These are phyloP conservation scores for Yamadazyma olivae DNA, from an alignment of 805 yeast species.

Conservation along the genomic window DNA sequence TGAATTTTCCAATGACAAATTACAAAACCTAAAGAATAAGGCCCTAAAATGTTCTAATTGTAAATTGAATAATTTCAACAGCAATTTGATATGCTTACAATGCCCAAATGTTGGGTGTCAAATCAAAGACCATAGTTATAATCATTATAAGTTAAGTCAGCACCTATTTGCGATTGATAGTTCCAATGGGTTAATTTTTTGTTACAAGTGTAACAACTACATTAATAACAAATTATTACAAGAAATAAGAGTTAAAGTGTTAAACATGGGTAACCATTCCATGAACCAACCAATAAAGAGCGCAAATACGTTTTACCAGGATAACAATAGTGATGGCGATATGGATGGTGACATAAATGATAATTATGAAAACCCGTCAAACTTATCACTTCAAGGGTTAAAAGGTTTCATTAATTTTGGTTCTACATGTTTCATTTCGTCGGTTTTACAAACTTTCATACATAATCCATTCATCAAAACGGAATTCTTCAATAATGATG, in stretches of 20 bases:
- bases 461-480: slow-evolving; percentile 87
- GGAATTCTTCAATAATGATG: slow-evolving; percentile 68
- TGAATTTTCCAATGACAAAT: slow-evolving; percentile 30
- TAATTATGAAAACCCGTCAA: slow-evolving; percentile 36
- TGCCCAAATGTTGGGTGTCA: slow-evolving; percentile 76
- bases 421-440: slow-evolving; percentile 95
- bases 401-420: slow-evolving; percentile 93
- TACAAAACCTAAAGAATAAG: slow-evolving; percentile 40
- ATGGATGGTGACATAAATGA: slow-evolving; percentile 1
- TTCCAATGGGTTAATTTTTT: slow-evolving; percentile 63
- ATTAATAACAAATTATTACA: slow-evolving; percentile 62
- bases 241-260: slow-evolving; percentile 36
- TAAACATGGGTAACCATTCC: neutral
- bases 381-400: slow-evolving; percentile 69
- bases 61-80: slow-evolving; percentile 33
- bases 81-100: slow-evolving; percentile 64
- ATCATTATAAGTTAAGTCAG: slow-evolving; percentile 29
- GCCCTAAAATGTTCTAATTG: slow-evolving; percentile 55
- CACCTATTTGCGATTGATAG: slow-evolving; percentile 57
- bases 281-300: neutral
- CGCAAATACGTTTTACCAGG: neutral
- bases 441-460: slow-evolving; percentile 80
- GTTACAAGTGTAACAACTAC: slow-evolving; percentile 76
- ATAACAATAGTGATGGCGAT: neutral
- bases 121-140: slow-evolving; percentile 28